Base-by-base conservation (phyloP, 306 rosid genomes). In the Glycyrrhiza uralensis region DNA sequence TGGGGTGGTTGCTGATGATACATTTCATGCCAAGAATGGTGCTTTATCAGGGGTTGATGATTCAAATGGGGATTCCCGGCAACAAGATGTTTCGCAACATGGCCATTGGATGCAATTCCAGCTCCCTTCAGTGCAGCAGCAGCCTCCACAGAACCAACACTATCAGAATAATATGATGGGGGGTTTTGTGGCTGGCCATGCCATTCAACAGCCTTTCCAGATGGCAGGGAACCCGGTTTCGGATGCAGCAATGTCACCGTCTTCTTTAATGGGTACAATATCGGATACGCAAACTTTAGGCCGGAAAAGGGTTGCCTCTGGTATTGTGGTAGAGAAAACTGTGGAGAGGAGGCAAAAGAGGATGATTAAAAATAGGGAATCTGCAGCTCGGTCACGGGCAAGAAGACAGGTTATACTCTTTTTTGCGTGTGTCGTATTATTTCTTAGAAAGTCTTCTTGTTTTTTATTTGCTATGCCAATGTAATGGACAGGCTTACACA, bases 341-440 rank as follows among this genome's bases (percentile, higher is more conserved):
- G 96, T 91, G 3, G 99, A 94, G 84, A 80, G 97, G 63, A 85
- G 92, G 80, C 96, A 94, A 64, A 94, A 94, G 79, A 85, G 99
- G 76, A 94, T 94, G 99, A 94, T 94, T 13, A 94, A 94, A 79
- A 94, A 94, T 68, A 81, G 99, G 61, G 99, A 91, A 85, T 94
- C 99, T 32, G 99, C 99, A 13, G 99, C 99, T 5, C 88, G 99
- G 62, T 94, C 99, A 44, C 81, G 99, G 33, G 97, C 96, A 22
- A 85, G 99, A 85, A 91, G 87, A 83, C 99, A 94, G 96, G 99
- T 94, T 49, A 64, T 33, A 20, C 66, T 35, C 17, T 19, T 56
- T 67, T 54, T 17, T 59, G 17, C 11, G 17, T 11, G 28, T 6
- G 49, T 71, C 20, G 23, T 30, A 65, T 32, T 61, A 9, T 42